phyloP scores from a whole-genome alignment of 1,284 basidiomycete genomes.

The Ustilago trichophora region DNA sequence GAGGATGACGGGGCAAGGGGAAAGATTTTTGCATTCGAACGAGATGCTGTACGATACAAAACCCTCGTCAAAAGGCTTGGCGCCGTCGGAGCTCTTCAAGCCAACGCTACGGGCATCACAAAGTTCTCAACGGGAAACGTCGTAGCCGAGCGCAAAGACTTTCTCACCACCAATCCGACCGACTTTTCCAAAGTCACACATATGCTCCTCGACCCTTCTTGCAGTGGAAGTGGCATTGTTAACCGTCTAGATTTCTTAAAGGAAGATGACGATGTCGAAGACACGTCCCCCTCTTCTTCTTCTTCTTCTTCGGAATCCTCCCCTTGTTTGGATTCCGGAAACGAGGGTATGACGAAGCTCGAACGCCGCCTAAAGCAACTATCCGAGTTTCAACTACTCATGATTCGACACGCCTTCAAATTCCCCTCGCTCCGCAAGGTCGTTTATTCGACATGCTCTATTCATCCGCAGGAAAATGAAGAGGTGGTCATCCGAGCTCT shows the following conservation, averaged over 20 bases:
- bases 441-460: slow-evolving; percentile 95
- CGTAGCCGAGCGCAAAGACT: slow-evolving; percentile 44
- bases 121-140: slow-evolving; percentile 44
- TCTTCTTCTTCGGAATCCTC: neutral
- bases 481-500: slow-evolving; percentile 73
- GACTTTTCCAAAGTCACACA: slow-evolving; percentile 38
- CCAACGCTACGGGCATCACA: too few relatives aligned
- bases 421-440: slow-evolving; percentile 77
- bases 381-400: slow-evolving; percentile 75
- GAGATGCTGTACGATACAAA: slow-evolving; percentile 34
- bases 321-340: too few relatives aligned
- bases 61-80: slow-evolving; percentile 21
- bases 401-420: slow-evolving; percentile 93
- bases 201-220: slow-evolving; percentile 62
- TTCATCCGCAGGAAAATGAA: slow-evolving; percentile 92
- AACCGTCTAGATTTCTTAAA: slow-evolving; percentile 60
- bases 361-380: slow-evolving; percentile 33
- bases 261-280: slow-evolving; percentile 40
- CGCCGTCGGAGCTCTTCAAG: slow-evolving; percentile 16
- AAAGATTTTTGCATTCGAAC: slow-evolving; percentile 55
- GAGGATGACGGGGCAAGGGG: too few relatives aligned
- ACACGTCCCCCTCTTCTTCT: neutral
- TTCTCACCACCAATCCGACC: slow-evolving; percentile 45
- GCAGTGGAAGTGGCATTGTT: slow-evolving; percentile 61
- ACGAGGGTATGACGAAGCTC: slow-evolving; percentile 15